Percentiles rank a stretch among this genome's conserved stretches.
These are phyloP conservation scores for Pisolithus tinctorius DNA, from an alignment of 768 basidiomycete species.

Conservation along the genomic window DNA sequence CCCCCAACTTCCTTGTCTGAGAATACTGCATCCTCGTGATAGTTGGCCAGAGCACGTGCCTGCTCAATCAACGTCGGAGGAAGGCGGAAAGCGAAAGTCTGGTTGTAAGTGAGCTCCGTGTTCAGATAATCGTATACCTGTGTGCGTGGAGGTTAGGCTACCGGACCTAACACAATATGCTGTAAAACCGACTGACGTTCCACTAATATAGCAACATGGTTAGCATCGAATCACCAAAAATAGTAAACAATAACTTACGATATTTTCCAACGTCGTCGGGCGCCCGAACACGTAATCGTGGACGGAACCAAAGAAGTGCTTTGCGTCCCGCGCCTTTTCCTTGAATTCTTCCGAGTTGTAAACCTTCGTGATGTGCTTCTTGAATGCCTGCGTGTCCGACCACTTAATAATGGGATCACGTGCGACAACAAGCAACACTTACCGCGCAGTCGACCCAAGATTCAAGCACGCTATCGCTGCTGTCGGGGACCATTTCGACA, in stretches of 20 bases:
- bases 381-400: conserved; percentile 42
- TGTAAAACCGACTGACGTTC: conserved; percentile 48
- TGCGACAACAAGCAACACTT: conserved; percentile 27
- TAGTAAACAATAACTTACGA: conserved; percentile 35
- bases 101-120: conserved; percentile 75
- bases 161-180: background rate
- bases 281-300: conserved; percentile 68
- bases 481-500: conserved; percentile 43
- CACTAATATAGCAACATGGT: conserved; percentile 39
- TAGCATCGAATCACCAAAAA: conserved; percentile 3
- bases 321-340: conserved; percentile 45
- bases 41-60: conserved; percentile 65
- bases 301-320: conserved; percentile 55
- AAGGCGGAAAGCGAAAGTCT: conserved; percentile 70
- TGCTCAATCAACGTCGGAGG: conserved; percentile 69
- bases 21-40: conserved; percentile 74
- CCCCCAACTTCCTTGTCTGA: conserved; percentile 52
- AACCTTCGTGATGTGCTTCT: conserved; percentile 57
- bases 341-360: conserved; percentile 62
- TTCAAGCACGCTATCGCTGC: conserved; percentile 71
- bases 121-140: conserved; percentile 76
- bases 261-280: conserved; percentile 55
- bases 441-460: conserved; percentile 66
- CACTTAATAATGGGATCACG: conserved; percentile 24
- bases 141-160: conserved; percentile 7